Base-by-base conservation (phyloP, 306 rosid species). In the Biancaea sappan region DNA sequence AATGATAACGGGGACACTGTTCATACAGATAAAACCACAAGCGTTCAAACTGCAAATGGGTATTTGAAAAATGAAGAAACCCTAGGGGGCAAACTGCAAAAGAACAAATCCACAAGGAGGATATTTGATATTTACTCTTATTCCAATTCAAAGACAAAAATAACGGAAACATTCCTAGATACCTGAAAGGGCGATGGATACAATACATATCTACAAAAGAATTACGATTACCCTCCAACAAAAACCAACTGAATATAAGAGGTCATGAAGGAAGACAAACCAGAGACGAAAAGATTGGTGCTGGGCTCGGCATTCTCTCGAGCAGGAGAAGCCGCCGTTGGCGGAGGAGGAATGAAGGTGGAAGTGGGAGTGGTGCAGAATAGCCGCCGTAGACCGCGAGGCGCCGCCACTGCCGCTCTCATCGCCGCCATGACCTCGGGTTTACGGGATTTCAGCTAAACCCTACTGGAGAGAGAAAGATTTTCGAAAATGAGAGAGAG, bases 211-310 rank as follows among this genome's bases (percentile, higher is more conserved):
- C 65, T 1, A 1, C 24, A 9, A 34, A 67, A 26, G 10, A 59
- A 3, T n/a, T 16, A 43, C 54, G 43, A 80, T 6, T 35, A 50
- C 47, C 69, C 68, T 59, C 28, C 6, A 18, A 18, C 19, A 43
- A 5, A 67, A 38, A 13, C 22, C 19, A 4, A 38, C 15, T 18
- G 8, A 32, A 58, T 41, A 10, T 8, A 14, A 57, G 31, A 13
- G 44, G 15, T 0, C 25, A 48, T 5, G 34, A 8, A 2, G 43
- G 40, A 44, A 71, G 62, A 53, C 59, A n/a, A 24, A 85, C 98
- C 96, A 13, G 98, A 92, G 81, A 92, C 96, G 80, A 92, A 92
- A 86, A 92, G 98, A 75, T 87, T 92, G 81, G 90, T 80, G 79
- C 74, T 86, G 51, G 98, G 98, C 4, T 90, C 94, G n/a, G 92